Percentiles rank a stretch among this genome's conserved stretches.
Evolutionary conservation across 768 basidiomycete species (phyloP).

Genomic region (Rhizopogon roseolus): DNA sequence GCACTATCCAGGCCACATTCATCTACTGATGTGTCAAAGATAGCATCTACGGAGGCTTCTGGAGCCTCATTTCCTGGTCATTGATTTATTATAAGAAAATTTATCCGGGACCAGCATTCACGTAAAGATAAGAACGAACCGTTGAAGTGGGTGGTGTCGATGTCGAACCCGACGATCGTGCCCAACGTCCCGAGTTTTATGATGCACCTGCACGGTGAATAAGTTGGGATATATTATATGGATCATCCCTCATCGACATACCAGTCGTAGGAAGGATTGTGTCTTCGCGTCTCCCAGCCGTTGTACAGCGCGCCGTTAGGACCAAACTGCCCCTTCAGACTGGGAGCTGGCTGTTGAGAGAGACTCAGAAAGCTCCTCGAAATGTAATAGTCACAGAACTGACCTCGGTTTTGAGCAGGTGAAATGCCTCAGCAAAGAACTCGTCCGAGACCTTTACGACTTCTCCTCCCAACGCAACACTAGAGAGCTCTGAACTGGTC

Average conservation of each 20-base stretch:
- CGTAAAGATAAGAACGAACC: constrained; percentile 39
- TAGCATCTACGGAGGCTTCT: constrained; percentile 66
- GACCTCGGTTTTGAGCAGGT: constrained; percentile 82
- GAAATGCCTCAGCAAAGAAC: constrained; percentile 86
- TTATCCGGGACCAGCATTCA: background rate
- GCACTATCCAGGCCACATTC: constrained; percentile 44
- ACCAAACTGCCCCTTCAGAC: constrained; percentile 94
- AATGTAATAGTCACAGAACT: constrained; percentile 11
- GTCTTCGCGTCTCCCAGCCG: constrained; percentile 91
- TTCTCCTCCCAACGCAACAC: constrained; percentile 73
- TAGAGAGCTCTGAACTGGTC: constrained; percentile 71
- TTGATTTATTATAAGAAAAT: background rate
- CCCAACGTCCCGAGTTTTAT: constrained; percentile 81
- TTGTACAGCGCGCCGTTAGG: constrained; percentile 91
- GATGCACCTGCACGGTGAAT: constrained; percentile 61
- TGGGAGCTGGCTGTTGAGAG: constrained; percentile 65
- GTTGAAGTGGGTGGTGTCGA: constrained; percentile 94
- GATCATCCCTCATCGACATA: constrained; percentile 23
- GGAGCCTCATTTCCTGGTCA: constrained; percentile 82
- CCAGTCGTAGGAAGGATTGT: constrained; percentile 91
- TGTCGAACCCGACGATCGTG: constrained; percentile 74
- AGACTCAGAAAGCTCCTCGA: background rate
- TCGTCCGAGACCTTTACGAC: constrained; percentile 85
- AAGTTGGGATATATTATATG: background rate
- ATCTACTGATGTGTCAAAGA: constrained; percentile 39